Conservation (phyloP, 2,329 filamentous ascomycete species). For the Graphilbum ipis-grandicollis region DNA sequence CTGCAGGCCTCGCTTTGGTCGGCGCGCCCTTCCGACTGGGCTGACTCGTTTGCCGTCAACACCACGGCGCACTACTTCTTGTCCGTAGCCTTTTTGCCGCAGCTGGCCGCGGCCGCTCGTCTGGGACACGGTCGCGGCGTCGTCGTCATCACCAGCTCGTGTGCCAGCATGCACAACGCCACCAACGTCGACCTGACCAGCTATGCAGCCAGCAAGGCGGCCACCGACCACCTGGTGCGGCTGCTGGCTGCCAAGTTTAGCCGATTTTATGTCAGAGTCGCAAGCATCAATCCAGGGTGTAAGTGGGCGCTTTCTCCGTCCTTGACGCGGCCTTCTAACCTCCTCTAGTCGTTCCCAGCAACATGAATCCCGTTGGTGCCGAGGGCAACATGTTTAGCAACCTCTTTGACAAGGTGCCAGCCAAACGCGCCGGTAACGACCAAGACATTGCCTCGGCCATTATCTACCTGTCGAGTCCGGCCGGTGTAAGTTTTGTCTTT, state of each 20-base stretch:
- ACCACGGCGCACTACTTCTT: slow-evolving; percentile 53
- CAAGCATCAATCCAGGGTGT: slow-evolving; percentile 14
- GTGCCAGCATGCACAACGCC: slow-evolving; percentile 13
- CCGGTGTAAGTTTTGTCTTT: slow-evolving; percentile 5
- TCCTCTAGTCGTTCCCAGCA: slow-evolving; percentile 35
- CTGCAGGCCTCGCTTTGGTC: slow-evolving; percentile 39
- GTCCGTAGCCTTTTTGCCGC: slow-evolving; percentile 42
- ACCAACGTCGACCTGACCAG: slow-evolving; percentile 34
- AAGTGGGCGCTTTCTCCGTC: neutral
- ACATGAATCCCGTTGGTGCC: slow-evolving; percentile 45
- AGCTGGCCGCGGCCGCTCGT: slow-evolving; percentile 36
- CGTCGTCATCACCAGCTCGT: slow-evolving; percentile 25
- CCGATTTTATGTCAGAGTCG: slow-evolving; percentile 15
- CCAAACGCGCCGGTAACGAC: slow-evolving; percentile 32
- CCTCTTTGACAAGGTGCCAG: slow-evolving; percentile 31
- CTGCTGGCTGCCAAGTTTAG: slow-evolving; percentile 29
- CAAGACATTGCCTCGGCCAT: slow-evolving; percentile 40
- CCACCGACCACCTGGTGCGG: slow-evolving; percentile 30
- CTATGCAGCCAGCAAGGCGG: slow-evolving; percentile 32
- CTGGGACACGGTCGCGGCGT: slow-evolving; percentile 8
- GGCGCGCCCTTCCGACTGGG: slow-evolving; percentile 34
- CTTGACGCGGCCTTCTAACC: too few relatives aligned
- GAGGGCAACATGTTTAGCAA: slow-evolving; percentile 36
- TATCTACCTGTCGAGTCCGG: slow-evolving; percentile 25
- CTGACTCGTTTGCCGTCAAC: slow-evolving; percentile 58